A percentile compares a stretch with the other conserved stretches of the same genome.
Evolutionary conservation across 495 filamentous ascomycete species (phyloP).

Genomic region (Aspergillus conjunctus): DNA sequence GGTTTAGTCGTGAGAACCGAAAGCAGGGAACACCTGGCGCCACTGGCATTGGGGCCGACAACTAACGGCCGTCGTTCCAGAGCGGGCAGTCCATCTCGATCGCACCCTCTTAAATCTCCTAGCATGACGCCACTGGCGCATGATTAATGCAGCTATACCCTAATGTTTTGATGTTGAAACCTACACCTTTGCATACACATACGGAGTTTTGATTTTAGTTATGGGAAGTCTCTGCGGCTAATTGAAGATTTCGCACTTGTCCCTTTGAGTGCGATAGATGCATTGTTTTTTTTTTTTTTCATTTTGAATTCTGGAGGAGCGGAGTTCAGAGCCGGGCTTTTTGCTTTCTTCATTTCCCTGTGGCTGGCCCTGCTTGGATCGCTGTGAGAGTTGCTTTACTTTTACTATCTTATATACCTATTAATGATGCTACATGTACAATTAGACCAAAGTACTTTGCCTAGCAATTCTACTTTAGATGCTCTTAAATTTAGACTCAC

Average conservation of each 20-base stretch:
- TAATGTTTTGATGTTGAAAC: constrained; percentile 19
- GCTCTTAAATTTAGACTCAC: background rate
- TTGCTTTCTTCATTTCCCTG: background rate
- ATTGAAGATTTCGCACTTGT: background rate
- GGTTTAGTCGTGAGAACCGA: constrained; percentile 79
- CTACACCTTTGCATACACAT: constrained; percentile 1
- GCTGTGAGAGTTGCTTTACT: background rate
- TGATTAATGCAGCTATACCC: constrained; percentile 38
- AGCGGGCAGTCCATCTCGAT: constrained; percentile 48
- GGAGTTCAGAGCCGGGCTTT: constrained; percentile 4
- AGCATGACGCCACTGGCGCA: constrained; percentile 43
- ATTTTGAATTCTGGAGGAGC: background rate
- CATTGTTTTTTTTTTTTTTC: background rate
- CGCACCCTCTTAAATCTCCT: constrained; percentile 46
- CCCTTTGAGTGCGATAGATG: background rate
- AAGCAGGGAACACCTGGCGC: constrained; percentile 70
- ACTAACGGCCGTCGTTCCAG: constrained; percentile 49
- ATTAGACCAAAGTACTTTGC: constrained; percentile 1
- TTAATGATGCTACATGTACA: constrained; percentile 9
- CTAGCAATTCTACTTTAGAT: background rate
- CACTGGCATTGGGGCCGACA: constrained; percentile 45
- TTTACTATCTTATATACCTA: background rate
- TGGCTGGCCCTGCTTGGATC: constrained; percentile 4
- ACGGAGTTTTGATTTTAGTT: constrained; percentile 1
- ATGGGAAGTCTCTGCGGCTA: background rate